These are phyloP conservation scores for Postia placenta DNA, from an alignment of 768 basidiomycete genomes.

Conservation along the genomic window DNA sequence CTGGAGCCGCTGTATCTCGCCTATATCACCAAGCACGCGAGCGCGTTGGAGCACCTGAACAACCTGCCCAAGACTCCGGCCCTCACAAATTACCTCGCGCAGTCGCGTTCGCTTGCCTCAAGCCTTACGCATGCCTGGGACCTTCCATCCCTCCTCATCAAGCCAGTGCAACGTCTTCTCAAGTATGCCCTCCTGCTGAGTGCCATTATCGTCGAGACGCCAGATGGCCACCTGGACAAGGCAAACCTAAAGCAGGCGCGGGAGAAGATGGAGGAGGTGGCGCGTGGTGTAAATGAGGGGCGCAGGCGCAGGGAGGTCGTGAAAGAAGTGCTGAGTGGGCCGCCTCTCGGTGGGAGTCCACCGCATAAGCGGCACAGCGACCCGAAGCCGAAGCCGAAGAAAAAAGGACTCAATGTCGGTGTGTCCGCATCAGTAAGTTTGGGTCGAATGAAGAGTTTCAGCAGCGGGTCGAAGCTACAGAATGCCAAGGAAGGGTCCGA, in stretches of 20 bases:
- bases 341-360: conserved; percentile 27
- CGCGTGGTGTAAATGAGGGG: conserved; percentile 73
- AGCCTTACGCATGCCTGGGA: conserved; percentile 87
- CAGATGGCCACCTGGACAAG: conserved; percentile 63
- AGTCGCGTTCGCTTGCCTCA: conserved; percentile 60
- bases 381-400: conserved; percentile 29
- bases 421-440: conserved; percentile 54
- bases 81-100: conserved; percentile 58
- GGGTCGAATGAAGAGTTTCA: conserved; percentile 52
- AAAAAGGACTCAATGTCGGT: conserved; percentile 35
- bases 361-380: conserved; percentile 26
- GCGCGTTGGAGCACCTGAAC: conserved; percentile 64
- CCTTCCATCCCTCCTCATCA: conserved; percentile 89
- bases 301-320: conserved; percentile 73
- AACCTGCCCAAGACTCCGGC: conserved; percentile 45
- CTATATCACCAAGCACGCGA: conserved; percentile 77
- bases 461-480: conserved; percentile 20
- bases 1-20: conserved; percentile 69
- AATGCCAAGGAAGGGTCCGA: conserved; percentile 30
- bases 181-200: conserved; percentile 87
- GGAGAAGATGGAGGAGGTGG: conserved; percentile 62
- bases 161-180: conserved; percentile 92
- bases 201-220: conserved; percentile 72
- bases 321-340: conserved; percentile 55
- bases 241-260: conserved; percentile 47